Evolutionary conservation across 257 asterid genomes (phyloP), one percentile per base, ranked within the genome.

Genomic region (Apocynum venetum): DNA sequence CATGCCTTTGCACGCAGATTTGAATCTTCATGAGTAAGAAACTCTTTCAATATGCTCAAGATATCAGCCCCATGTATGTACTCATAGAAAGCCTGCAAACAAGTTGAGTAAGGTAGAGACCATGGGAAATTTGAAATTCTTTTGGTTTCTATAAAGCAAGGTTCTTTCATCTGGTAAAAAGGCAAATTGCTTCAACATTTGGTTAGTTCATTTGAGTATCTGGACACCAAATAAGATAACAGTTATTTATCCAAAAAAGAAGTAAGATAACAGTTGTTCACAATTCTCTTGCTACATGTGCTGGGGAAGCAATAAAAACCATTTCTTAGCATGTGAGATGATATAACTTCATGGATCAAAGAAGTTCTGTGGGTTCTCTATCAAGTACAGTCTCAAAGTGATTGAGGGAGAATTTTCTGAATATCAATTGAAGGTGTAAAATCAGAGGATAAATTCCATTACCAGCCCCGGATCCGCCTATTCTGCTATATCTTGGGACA

Each of bases 1-100:
- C 98, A 93, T 74, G 97, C 84, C 88, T 93, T 93, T 68, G 98
- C 89, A 71, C 98, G 98, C 60, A 96, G 69, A 82, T 96, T 93
- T 52, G 97, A 89, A 83, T 96, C 99, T 81, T 91, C 96, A 75
- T 96, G 94, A 47, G 86, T 85, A 75, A 96, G 93, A 81, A 90
- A 90, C 77, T 79, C 86, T 86, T 88, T 93, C 83, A 96, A 87
- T 74, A 88, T 88, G 78, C 83, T 92, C 89, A 91, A 80, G 82
- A 96, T 89, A 77, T 89, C 93, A 15, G 98, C 99, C 61, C 91
- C 89, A 77, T 88, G 85, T 51, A 96, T 92, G 80, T 87, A 75
- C 72, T 88, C 89, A 60, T 96, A 91, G 79, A 91, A 96, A 68
- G 74, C 81, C 99, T 93, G 96, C 88, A 86, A 9, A 74, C 35